These are phyloP conservation scores for Penicillium nucicola DNA, from an alignment of 495 filamentous ascomycete genomes.

Conservation along the genomic window DNA sequence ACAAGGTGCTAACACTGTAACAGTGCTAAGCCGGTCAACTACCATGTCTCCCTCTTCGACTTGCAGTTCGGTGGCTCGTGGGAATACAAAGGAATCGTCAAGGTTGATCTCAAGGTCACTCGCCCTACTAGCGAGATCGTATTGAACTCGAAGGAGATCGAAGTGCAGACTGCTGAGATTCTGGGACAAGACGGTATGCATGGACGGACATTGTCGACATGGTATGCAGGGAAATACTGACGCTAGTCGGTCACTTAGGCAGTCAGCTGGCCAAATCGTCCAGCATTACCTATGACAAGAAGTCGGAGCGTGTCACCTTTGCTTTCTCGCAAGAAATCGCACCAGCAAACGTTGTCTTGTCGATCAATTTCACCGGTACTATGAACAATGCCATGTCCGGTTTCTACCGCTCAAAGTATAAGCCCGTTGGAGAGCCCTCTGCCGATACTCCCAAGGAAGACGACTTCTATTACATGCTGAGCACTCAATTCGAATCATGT, in stretches of 20 bases:
- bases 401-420: slow-evolving; percentile 95
- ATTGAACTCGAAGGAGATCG: slow-evolving; percentile 59
- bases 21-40: slow-evolving; percentile 80
- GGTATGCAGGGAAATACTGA: slow-evolving; percentile 6
- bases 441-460: slow-evolving; percentile 72
- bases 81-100: slow-evolving; percentile 78
- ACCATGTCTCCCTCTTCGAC: slow-evolving; percentile 76
- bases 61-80: slow-evolving; percentile 70
- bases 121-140: slow-evolving; percentile 66
- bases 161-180: slow-evolving; percentile 36
- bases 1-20: neutral
- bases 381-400: slow-evolving; percentile 96
- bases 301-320: slow-evolving; percentile 73
- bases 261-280: slow-evolving; percentile 51
- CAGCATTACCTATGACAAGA: slow-evolving; percentile 72
- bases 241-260: slow-evolving; percentile 17
- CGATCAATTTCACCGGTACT: slow-evolving; percentile 75
- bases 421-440: slow-evolving; percentile 65
- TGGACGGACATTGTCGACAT: neutral
- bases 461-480: slow-evolving; percentile 88
- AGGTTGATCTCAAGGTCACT: slow-evolving; percentile 58
- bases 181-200: slow-evolving; percentile 31
- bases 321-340: slow-evolving; percentile 63
- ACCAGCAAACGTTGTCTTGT: slow-evolving; percentile 59
- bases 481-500: slow-evolving; percentile 95